Percentiles rank a stretch among this genome's conserved stretches.
Conservation (phyloP, 1,284 basidiomycete genomes). For the Lignosus rhinocerotis region DNA sequence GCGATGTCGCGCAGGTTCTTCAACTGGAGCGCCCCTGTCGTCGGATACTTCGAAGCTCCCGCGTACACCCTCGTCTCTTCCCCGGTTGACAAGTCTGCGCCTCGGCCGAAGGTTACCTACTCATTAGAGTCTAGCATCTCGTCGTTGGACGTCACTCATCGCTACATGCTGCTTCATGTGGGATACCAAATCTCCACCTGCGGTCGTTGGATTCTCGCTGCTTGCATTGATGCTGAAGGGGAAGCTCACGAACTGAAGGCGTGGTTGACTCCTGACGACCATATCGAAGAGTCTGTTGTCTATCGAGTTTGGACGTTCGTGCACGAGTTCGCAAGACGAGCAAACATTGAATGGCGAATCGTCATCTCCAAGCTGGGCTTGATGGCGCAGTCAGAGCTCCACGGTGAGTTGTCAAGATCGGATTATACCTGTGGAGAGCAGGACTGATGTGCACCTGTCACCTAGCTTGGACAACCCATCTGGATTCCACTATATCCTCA, state of each 20-base stretch:
- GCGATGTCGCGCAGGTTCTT: constrained; percentile 54
- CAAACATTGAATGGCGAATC: constrained; percentile 78
- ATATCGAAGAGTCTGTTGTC: constrained; percentile 43
- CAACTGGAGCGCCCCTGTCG: constrained; percentile 38
- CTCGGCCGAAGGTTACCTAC: constrained; percentile 38
- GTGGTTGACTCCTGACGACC: constrained; percentile 56
- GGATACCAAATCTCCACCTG: constrained; percentile 66
- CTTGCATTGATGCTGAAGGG: constrained; percentile 76
- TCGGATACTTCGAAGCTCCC: constrained; percentile 60
- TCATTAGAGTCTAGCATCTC: constrained; percentile 44
- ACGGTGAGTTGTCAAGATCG: constrained; percentile 48
- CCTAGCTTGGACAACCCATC: constrained; percentile 64
- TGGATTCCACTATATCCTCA: constrained; percentile 40
- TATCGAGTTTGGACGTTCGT: constrained; percentile 69
- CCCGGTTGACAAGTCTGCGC: constrained; percentile 32
- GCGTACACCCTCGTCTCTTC: constrained; percentile 63
- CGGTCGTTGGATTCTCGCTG: constrained; percentile 73
- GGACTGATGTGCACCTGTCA: background rate
- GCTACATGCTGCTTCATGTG: constrained; percentile 72
- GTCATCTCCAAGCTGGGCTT: constrained; percentile 67
- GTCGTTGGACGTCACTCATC: constrained; percentile 67
- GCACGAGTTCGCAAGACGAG: constrained; percentile 55
- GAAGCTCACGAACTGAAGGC: constrained; percentile 68
- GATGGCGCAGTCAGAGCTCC: constrained; percentile 59
- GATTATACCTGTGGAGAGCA: constrained; percentile 7